A percentile compares a stretch with the other conserved stretches of the same genome.
phyloP scores from a whole-genome alignment of 257 asterid species.

The Apocynum venetum region DNA sequence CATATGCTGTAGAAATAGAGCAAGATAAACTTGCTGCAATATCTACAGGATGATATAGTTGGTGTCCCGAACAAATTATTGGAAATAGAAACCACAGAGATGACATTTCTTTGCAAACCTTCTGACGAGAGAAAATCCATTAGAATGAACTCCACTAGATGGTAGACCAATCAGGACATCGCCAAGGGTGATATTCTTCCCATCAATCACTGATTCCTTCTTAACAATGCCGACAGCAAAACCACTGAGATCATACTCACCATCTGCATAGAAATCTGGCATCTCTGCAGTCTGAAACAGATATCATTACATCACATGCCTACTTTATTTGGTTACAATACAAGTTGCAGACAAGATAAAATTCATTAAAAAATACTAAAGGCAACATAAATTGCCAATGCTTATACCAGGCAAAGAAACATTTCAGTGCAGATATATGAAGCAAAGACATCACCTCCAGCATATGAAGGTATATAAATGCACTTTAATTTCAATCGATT shows the following conservation, averaged over 20 bases:
- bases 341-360: not conserved
- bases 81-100: not conserved
- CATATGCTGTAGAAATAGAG: not conserved
- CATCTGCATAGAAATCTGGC: slow-evolving; percentile 91
- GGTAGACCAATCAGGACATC: slow-evolving; percentile 88
- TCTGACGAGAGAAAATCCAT: slow-evolving; percentile 88
- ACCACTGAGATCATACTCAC: slow-evolving; percentile 95
- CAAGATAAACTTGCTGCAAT: not conserved
- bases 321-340: not conserved
- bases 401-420: not conserved
- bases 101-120: slow-evolving; percentile 36
- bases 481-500: not conserved
- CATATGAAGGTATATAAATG: not conserved
- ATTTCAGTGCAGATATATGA: not conserved
- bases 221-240: slow-evolving; percentile 85
- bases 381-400: no score
- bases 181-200: slow-evolving; percentile 65
- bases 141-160: slow-evolving; percentile 96
- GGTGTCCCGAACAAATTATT: not conserved
- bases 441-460: not conserved
- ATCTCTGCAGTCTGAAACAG: slow-evolving; percentile 89
- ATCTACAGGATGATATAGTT: not conserved
- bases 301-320: not conserved
- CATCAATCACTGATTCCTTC: slow-evolving; percentile 75
- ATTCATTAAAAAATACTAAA: not conserved